Conservation (phyloP, 164 flowering plant genomes). For the Amborella trichopoda region DNA sequence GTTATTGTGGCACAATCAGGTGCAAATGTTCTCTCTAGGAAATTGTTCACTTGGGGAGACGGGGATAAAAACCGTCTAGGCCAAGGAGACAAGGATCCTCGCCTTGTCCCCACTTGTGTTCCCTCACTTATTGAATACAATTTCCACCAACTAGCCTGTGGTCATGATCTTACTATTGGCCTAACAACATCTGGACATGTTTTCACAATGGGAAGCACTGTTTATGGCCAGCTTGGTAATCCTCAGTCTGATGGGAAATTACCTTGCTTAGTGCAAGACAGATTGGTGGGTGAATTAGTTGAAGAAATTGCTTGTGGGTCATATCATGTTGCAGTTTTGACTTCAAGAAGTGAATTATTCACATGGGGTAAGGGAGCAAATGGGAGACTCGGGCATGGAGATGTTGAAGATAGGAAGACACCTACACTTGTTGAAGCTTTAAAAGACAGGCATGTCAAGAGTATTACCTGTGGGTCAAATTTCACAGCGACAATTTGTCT, state of each 20-base stretch:
- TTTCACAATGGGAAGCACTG: constrained; percentile 76
- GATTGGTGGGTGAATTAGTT: constrained; percentile 44
- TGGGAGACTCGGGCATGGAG: constrained; percentile 85
- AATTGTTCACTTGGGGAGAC: constrained; percentile 86
- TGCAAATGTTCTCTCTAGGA: constrained; percentile 57
- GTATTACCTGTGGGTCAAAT: constrained; percentile 69
- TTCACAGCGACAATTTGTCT: constrained; percentile 68
- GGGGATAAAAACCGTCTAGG: constrained; percentile 83
- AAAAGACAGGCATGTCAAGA: constrained; percentile 71
- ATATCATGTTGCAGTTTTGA: constrained; percentile 65
- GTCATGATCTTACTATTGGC: constrained; percentile 74
- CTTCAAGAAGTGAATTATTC: constrained; percentile 74
- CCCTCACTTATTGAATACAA: constrained; percentile 60
- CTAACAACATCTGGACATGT: constrained; percentile 67
- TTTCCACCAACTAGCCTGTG: constrained; percentile 71
- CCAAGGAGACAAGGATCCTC: constrained; percentile 78
- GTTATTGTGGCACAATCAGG: constrained; percentile 70
- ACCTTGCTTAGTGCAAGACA: constrained; percentile 66
- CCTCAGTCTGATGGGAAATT: constrained; percentile 59
- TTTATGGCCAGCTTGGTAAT: constrained; percentile 82
- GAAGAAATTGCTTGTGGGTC: constrained; percentile 81
- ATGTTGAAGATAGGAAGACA: constrained; percentile 55
- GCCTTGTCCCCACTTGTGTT: constrained; percentile 68
- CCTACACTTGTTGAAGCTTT: constrained; percentile 71
- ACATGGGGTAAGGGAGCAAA: constrained; percentile 92